A percentile compares a stretch with the other conserved stretches of the same genome.
phyloP scores from a whole-genome alignment of 2,329 filamentous ascomycete species.

The Knoxdaviesia capensis region DNA sequence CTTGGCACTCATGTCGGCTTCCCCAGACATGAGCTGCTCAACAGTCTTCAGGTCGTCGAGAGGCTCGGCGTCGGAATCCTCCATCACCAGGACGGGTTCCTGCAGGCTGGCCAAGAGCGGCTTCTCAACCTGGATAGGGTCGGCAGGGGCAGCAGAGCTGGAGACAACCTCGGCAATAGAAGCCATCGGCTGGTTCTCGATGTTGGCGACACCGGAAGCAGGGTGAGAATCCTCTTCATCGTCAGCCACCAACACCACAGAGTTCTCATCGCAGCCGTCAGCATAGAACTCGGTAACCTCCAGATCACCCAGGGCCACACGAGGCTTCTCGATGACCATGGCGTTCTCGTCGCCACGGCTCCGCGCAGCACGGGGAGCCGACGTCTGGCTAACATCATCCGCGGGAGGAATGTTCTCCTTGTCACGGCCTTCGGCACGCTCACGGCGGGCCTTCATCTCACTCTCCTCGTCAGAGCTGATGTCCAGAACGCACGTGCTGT shows the following conservation, averaged over 20 bases:
- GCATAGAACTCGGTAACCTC: slow-evolving; percentile 47
- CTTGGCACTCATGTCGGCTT: slow-evolving; percentile 6
- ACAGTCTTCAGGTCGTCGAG: slow-evolving; percentile 16
- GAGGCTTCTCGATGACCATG: slow-evolving; percentile 43
- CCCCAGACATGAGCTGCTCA: slow-evolving; percentile 6
- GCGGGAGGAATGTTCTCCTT: slow-evolving; percentile 87
- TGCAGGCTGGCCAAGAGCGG: slow-evolving; percentile 4
- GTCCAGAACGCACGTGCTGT: slow-evolving; percentile 70
- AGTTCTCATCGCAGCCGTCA: slow-evolving; percentile 41
- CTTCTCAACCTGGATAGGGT: slow-evolving; percentile 8
- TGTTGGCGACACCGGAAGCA: not conserved
- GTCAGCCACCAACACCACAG: slow-evolving; percentile 39
- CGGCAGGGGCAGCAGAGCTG: not conserved
- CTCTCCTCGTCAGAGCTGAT: slow-evolving; percentile 76
- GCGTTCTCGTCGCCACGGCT: slow-evolving; percentile 18
- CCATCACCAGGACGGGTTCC: slow-evolving; percentile 1
- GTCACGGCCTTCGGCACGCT: slow-evolving; percentile 41
- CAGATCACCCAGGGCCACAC: slow-evolving; percentile 46
- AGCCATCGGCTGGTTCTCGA: not conserved
- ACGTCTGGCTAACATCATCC: slow-evolving; percentile 41
- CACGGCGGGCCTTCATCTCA: slow-evolving; percentile 29
- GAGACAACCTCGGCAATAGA: not conserved
- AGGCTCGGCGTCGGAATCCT: slow-evolving; percentile 7
- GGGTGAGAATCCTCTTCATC: slow-evolving; percentile 25
- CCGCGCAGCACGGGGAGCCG: slow-evolving; percentile 13